Evolutionary conservation across 345 rosid genomes (phyloP).

Genomic region (Eutrema heterophyllum): DNA sequence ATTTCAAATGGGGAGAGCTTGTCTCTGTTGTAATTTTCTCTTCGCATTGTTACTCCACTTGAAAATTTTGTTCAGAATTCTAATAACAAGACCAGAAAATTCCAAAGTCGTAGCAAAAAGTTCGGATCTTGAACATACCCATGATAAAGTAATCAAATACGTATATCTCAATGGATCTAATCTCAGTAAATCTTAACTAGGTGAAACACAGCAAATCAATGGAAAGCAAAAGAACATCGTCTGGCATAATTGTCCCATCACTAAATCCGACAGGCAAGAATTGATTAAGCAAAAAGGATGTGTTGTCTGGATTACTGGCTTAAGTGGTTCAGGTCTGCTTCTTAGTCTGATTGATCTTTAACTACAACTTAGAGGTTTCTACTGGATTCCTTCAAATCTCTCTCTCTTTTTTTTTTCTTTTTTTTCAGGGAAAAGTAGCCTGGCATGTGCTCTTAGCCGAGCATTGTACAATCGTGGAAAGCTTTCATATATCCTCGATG

Average conservation of each 20-base stretch:
- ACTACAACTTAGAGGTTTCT: not conserved
- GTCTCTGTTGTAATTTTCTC: not conserved
- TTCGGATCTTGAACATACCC: not conserved
- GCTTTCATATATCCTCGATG: not conserved
- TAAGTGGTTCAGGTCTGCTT: conserved; percentile 77
- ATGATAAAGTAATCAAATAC: not conserved
- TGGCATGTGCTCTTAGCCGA: not conserved
- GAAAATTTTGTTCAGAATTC: not conserved
- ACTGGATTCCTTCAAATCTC: not conserved
- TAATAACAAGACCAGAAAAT: not conserved
- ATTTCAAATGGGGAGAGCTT: not conserved
- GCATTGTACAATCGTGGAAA: not conserved
- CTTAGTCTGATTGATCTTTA: not conserved
- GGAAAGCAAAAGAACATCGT: conserved; percentile 57
- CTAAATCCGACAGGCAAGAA: conserved; percentile 48
- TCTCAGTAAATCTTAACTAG: conserved; percentile 27
- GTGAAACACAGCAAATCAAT: conserved; percentile 37
- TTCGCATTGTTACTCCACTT: not conserved
- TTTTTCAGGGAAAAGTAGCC: conserved; percentile 11
- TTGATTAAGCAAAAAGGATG: conserved; percentile 74
- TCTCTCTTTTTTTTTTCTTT: not conserved
- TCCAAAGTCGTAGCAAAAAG: not conserved
- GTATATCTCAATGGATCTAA: not conserved
- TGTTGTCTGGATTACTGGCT: conserved; percentile 78
- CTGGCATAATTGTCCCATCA: conserved; percentile 64